phyloP scores from a whole-genome alignment of 1,284 basidiomycete species.

The Heliocybe sulcata region DNA sequence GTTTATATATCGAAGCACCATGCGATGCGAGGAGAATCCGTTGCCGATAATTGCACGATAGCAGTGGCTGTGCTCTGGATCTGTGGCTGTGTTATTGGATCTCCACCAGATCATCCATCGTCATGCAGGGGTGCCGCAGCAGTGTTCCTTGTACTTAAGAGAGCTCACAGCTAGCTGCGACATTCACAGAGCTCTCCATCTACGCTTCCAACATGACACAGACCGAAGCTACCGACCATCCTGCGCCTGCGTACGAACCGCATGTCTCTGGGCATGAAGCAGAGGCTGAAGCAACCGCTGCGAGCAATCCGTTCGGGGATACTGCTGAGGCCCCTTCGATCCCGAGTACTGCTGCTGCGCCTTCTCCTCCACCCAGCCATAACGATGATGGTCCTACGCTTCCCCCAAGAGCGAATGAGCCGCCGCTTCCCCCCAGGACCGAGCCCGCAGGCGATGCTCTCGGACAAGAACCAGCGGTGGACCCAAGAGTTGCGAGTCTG shows the following conservation, averaged over 20 bases:
- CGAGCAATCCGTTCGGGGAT: not conserved
- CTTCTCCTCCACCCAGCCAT: not conserved
- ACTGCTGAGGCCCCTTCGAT: not conserved
- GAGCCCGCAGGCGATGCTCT: too few relatives aligned
- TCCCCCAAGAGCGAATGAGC: conserved; percentile 7
- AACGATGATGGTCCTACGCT: not conserved
- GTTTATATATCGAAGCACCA: not conserved
- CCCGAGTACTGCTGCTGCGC: not conserved
- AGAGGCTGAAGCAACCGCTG: not conserved
- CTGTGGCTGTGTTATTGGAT: not conserved
- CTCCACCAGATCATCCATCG: not conserved
- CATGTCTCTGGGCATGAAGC: not conserved
- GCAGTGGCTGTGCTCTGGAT: not conserved
- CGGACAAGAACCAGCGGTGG: conserved; percentile 20
- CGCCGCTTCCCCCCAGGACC: too few relatives aligned
- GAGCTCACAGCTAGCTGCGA: too few relatives aligned
- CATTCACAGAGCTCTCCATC: too few relatives aligned
- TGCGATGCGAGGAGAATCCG: not conserved
- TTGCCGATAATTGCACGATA: not conserved
- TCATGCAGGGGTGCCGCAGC: not conserved
- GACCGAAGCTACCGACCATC: not conserved
- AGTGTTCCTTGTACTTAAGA: too few relatives aligned
- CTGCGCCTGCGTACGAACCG: not conserved
- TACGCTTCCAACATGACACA: not conserved
- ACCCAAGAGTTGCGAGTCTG: conserved; percentile 47